phyloP scores from a whole-genome alignment of 257 asterid genomes.

The Eucommia ulmoides region DNA sequence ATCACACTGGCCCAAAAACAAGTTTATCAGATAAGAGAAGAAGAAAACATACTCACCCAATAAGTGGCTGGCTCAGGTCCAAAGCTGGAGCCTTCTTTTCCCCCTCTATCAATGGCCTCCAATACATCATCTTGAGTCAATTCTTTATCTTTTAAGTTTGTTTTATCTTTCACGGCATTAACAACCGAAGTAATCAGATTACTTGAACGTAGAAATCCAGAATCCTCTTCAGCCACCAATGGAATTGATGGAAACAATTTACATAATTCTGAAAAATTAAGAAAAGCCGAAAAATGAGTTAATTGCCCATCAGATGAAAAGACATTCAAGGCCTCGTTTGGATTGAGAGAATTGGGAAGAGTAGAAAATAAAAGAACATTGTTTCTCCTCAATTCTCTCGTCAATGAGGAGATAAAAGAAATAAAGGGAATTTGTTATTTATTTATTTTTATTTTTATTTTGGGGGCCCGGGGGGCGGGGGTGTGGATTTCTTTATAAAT shows the following conservation, averaged over 20 bases:
- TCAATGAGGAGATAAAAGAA: too few relatives aligned
- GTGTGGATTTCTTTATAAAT: too few relatives aligned
- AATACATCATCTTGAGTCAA: slow-evolving; percentile 44
- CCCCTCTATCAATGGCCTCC: slow-evolving; percentile 87
- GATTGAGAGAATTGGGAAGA: too few relatives aligned
- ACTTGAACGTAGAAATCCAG: slow-evolving; percentile 60
- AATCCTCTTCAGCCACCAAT: slow-evolving; percentile 95
- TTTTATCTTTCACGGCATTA: slow-evolving; percentile 39
- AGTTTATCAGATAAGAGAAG: not conserved
- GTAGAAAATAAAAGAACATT: too few relatives aligned
- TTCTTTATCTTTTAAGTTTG: slow-evolving; percentile 25
- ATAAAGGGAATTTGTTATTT: too few relatives aligned
- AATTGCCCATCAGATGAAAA: too few relatives aligned
- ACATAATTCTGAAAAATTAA: slow-evolving; percentile 70
- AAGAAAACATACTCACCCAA: slow-evolving; percentile 49
- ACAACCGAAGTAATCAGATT: slow-evolving; percentile 62
- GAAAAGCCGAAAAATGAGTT: too few relatives aligned
- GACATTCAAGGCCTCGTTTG: too few relatives aligned
- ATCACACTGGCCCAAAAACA: not conserved
- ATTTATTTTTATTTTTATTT: too few relatives aligned
- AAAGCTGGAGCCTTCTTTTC: slow-evolving; percentile 58
- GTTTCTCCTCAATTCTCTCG: too few relatives aligned
- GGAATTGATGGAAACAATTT: slow-evolving; percentile 73
- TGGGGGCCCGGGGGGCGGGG: too few relatives aligned
- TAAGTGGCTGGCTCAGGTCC: slow-evolving; percentile 67